Evolutionary conservation across 2,329 filamentous ascomycete genomes (phyloP), one percentile per base, ranked within the genome.

Genomic region (Verticillium tricorpus): DNA sequence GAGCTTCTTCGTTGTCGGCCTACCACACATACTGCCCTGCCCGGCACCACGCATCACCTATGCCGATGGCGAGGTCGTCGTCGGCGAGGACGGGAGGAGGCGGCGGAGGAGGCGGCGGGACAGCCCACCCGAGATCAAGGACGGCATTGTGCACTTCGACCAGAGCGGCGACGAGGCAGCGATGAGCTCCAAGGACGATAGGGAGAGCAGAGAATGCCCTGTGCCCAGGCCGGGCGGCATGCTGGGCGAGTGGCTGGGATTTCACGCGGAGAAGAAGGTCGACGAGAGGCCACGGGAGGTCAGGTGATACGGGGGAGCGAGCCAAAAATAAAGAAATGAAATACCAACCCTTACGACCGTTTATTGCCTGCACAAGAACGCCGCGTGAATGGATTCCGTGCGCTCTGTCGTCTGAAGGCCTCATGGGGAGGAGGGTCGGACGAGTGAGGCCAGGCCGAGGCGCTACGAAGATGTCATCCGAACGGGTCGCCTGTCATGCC

Each of bases 1-100:
- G 35, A 95, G 91, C 68, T 97, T 99, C 76, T 85, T 97, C 66
- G 93, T 99, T 65, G 95, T 99, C 60, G 92, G 87, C 34, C 82
- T 97, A 55, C 95, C 95, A 25, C 95, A 99, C 74, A 73, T 96
- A 34, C 85, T 99, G 19, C 95, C 95, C 1, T 99, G 95, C 73
- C 95, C 95, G 1, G 91, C 92, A 56, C 91, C 91, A 2, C 85
- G 91, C 66, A 80, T 86, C 35, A 85, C 88, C 37, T 89, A 90
- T 69, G 90, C 92, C 68, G 93, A 97, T 73, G 88, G 88, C 28
- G 79, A 81, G 66, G 72, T 80, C 60, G 65, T 76, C 56, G 79
- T 77, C 62, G 84, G 77, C 62, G 76, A 79, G 64, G 75, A 79
- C 66, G 77, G 78, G 35, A 75, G 77, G 63, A 76, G 77, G 69